These are phyloP conservation scores for Ophiostoma fasciatum DNA, from an alignment of 2,329 filamentous ascomycete species.

Conservation along the genomic window DNA sequence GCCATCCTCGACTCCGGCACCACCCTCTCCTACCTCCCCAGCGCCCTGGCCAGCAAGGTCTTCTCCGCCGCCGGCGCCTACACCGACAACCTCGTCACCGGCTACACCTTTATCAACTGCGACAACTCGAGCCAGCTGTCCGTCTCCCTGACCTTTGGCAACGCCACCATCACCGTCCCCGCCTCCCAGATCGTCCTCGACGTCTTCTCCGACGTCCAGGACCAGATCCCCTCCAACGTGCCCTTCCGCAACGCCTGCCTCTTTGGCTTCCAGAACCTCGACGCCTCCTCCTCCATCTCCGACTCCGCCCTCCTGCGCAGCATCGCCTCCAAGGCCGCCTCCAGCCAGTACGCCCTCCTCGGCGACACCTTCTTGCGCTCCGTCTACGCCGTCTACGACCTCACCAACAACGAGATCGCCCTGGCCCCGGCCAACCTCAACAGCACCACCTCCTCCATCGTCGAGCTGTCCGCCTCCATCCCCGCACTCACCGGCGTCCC, in stretches of 20 bases:
- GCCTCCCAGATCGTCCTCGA: slow-evolving; percentile 25
- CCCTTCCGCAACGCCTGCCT: slow-evolving; percentile 31
- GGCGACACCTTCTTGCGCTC: slow-evolving; percentile 33
- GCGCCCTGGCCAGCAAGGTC: slow-evolving; percentile 27
- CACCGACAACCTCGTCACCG: slow-evolving; percentile 21
- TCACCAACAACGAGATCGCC: slow-evolving; percentile 33
- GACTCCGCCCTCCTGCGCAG: neutral
- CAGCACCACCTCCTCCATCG: slow-evolving; percentile 26
- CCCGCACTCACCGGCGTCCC: slow-evolving; percentile 28
- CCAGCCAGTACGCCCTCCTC: slow-evolving; percentile 19
- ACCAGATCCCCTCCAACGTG: slow-evolving; percentile 16
- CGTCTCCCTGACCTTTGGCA: slow-evolving; percentile 19
- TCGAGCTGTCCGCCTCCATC: slow-evolving; percentile 28
- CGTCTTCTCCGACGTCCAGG: slow-evolving; percentile 15
- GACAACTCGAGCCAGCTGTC: slow-evolving; percentile 16
- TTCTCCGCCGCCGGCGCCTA: slow-evolving; percentile 23
- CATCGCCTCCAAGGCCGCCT: neutral
- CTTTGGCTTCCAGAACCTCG: slow-evolving; percentile 36
- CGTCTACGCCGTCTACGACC: slow-evolving; percentile 41
- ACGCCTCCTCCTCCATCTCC: slow-evolving; percentile 1
- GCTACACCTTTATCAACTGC: slow-evolving; percentile 27
- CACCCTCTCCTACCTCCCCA: slow-evolving; percentile 48
- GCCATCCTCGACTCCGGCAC: slow-evolving; percentile 56
- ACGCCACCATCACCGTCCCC: slow-evolving; percentile 16
- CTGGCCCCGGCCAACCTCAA: slow-evolving; percentile 39